Base-by-base conservation (phyloP, 2,329 filamentous ascomycete species). In the Fusarium marasasianum region DNA sequence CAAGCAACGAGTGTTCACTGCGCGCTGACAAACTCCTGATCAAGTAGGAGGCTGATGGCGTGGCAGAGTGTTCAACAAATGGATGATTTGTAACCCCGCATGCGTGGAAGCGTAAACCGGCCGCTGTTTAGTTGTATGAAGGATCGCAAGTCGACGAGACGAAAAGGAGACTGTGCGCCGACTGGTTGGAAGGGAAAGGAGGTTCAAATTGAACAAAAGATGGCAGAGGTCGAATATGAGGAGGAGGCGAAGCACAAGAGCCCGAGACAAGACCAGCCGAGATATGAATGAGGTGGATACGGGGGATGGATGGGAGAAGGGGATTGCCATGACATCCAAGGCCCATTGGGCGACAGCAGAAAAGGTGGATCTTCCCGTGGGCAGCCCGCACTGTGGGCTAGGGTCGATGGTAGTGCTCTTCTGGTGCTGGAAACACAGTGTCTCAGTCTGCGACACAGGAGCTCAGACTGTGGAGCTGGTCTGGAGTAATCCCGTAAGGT, bases 41-140 rank as follows among this genome's bases (percentile, higher is more conserved):
- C 64, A 70, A 75, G 61, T 72, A 74, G 69, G 63, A 68, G 56
- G 56, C 66, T 65, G 74, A 71, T 78, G 71, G 74, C 69, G 71
- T 73, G 71, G 66, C 51, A 66, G 66, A 71, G 51, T 63, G 68
- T 75, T 78, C 20, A 55, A 31, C 72, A 66, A 55, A 69, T 74
- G 66, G 71, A 71, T 74, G 76, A 77, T 78, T 76, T 72, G 76
- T 78, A 79, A 79, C 78, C 78, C 77, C 78, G 78, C 78, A 78
- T 76, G 60, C 63, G 60, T 74, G 63, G 71, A 66, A 72, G 75
- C 73, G 75, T 76, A 73, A 71, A 66, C 72, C 69, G 68, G 76
- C 72, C 70, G 74, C 71, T 76, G 74, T 71, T 60, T 76, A 66
- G 63, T 37, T 43, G 35, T 37, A 56, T 72, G 45, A 65, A 73